These are phyloP conservation scores for Alternaria sp. DNA, from an alignment of 2,329 filamentous ascomycete genomes.

Conservation along the genomic window DNA sequence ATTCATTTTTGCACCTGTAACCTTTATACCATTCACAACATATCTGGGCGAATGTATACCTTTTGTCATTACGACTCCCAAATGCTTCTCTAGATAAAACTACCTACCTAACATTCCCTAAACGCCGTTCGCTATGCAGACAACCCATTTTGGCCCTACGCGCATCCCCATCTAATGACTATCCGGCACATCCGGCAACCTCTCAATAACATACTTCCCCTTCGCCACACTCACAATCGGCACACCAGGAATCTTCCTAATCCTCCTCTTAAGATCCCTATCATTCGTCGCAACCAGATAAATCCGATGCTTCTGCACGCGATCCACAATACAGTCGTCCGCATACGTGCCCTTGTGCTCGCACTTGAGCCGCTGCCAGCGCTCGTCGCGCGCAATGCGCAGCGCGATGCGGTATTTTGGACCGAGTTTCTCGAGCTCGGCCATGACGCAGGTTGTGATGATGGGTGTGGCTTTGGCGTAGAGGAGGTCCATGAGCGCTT, in stretches of 20 bases:
- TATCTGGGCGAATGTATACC: neutral
- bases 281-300: slow-evolving; percentile 59
- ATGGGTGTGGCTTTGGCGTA: slow-evolving; percentile 90
- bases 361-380: slow-evolving; percentile 85
- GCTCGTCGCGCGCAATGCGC: slow-evolving; percentile 84
- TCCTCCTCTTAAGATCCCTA: slow-evolving; percentile 71
- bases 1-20: neutral
- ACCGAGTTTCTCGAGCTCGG: slow-evolving; percentile 87
- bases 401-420: slow-evolving; percentile 84
- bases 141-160: neutral
- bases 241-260: slow-evolving; percentile 81
- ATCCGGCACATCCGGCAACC: slow-evolving; percentile 82
- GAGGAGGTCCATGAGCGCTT: slow-evolving; percentile 91
- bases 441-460: slow-evolving; percentile 78
- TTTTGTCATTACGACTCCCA: neutral
- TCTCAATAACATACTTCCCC: slow-evolving; percentile 94
- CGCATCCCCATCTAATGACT: slow-evolving; percentile 37
- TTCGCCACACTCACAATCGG: slow-evolving; percentile 81
- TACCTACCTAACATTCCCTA: neutral
- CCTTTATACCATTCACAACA: neutral
- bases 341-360: slow-evolving; percentile 89
- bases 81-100: neutral
- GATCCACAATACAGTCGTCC: slow-evolving; percentile 66
- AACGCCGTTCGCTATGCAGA: slow-evolving; percentile 15
- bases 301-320: slow-evolving; percentile 55